A percentile compares a stretch with the other conserved stretches of the same genome.
Evolutionary conservation across 2,329 filamentous ascomycete species (phyloP).

Genomic region (Fusarium nematophilum): DNA sequence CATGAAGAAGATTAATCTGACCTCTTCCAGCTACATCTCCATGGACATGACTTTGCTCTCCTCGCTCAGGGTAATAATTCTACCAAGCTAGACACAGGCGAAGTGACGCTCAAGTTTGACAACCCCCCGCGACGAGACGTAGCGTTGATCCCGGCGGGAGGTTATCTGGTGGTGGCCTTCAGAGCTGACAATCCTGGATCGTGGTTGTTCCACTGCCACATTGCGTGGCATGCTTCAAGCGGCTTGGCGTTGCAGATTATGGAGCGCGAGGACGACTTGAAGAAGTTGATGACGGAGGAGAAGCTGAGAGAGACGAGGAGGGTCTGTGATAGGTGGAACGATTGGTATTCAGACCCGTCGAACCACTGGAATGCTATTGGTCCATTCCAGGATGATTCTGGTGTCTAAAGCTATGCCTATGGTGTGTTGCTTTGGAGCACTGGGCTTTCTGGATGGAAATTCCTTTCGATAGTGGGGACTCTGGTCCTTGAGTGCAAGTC

Average conservation of each 20-base stretch:
- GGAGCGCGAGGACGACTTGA: slow-evolving; percentile 16
- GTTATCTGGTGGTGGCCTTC: slow-evolving; percentile 21
- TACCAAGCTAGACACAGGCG: not conserved
- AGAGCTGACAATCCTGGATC: slow-evolving; percentile 19
- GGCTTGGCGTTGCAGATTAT: slow-evolving; percentile 22
- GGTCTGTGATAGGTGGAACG: slow-evolving; percentile 25
- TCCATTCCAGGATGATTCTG: slow-evolving; percentile 5
- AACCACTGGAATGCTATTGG: not conserved
- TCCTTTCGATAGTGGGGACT: too few species aligned
- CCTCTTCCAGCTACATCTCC: slow-evolving; percentile 12
- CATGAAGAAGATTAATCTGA: not conserved
- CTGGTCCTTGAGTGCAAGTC: too few species aligned
- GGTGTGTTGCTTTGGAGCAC: too few species aligned
- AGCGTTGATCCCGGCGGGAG: slow-evolving; percentile 14
- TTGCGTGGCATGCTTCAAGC: slow-evolving; percentile 24
- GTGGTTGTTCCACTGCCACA: slow-evolving; percentile 25
- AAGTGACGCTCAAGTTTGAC: slow-evolving; percentile 10
- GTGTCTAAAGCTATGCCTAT: not conserved
- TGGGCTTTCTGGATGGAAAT: too few species aligned
- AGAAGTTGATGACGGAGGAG: slow-evolving; percentile 7
- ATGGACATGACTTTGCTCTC: slow-evolving; percentile 27
- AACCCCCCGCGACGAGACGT: slow-evolving; percentile 27
- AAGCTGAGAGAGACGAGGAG: slow-evolving; percentile 20
- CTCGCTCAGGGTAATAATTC: slow-evolving; percentile 15
- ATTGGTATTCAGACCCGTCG: slow-evolving; percentile 9